A percentile compares a stretch with the other conserved stretches of the same genome.
Evolutionary conservation across 1,284 basidiomycete genomes (phyloP).

Genomic region (Trichosporon inkin): DNA sequence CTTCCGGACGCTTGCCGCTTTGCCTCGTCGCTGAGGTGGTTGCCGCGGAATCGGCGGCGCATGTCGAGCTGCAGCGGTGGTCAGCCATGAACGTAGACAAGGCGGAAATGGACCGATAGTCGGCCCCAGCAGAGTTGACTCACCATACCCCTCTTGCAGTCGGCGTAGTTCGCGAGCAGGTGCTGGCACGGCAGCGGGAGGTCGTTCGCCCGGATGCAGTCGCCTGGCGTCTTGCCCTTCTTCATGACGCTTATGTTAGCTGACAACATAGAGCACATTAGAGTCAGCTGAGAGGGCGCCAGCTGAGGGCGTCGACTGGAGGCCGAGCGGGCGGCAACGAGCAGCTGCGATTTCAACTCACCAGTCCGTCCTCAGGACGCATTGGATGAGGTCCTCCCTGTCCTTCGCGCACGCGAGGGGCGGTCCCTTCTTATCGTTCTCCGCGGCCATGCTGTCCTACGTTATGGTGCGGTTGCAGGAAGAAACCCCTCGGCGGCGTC

Average conservation of each 20-base stretch:
- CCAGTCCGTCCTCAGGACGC: constrained; percentile 48
- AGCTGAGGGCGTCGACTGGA: too few relatives aligned
- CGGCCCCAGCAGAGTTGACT: constrained; percentile 17
- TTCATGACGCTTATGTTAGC: constrained; percentile 38
- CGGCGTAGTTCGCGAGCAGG: constrained; percentile 43
- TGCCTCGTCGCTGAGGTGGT: constrained; percentile 36
- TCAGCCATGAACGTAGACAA: constrained; percentile 7
- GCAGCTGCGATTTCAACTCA: too few relatives aligned
- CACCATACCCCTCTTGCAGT: constrained; percentile 50
- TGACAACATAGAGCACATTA: not conserved
- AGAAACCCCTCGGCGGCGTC: not conserved
- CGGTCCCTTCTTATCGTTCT: constrained; percentile 4
- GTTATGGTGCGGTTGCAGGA: not conserved
- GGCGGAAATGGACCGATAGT: not conserved
- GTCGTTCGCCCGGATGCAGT: constrained; percentile 42
- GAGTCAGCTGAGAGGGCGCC: too few relatives aligned
- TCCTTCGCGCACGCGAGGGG: constrained; percentile 35
- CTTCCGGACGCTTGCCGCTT: constrained; percentile 14
- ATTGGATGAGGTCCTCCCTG: constrained; percentile 45
- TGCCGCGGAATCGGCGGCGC: constrained; percentile 48
- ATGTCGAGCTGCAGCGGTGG: constrained; percentile 43
- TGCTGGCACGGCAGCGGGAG: constrained; percentile 48
- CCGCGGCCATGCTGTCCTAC: not conserved
- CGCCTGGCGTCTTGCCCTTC: constrained; percentile 38
- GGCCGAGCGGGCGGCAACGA: too few relatives aligned